Conservation (phyloP, 202 grass and related monocot species). For the Zizania palustris region DNA sequence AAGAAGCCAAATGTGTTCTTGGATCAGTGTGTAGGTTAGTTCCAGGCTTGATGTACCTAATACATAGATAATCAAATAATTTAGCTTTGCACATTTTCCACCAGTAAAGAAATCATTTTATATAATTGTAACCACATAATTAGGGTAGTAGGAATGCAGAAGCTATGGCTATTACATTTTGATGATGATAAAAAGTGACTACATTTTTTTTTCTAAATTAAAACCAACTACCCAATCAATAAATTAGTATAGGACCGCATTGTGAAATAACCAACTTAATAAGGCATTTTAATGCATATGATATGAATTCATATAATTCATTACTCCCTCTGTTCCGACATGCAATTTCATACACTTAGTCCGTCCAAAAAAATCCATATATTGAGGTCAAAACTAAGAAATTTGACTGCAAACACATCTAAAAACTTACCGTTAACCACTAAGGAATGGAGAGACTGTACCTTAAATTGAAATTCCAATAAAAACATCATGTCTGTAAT, state of each 20-base stretch:
- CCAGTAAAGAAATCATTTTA: neutral
- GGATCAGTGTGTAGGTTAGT: constrained; percentile 41
- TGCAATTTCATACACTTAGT: neutral
- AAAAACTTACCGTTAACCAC: neutral
- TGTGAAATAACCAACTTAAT: no score
- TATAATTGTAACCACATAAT: constrained; percentile 4
- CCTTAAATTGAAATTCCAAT: neutral
- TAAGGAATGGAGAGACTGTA: neutral
- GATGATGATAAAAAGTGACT: neutral
- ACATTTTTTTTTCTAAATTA: neutral
- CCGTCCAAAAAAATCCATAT: neutral
- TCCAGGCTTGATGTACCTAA: constrained; percentile 58
- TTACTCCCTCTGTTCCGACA: neutral
- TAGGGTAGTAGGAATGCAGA: neutral
- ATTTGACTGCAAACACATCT: neutral
- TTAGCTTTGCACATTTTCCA: constrained; percentile 16
- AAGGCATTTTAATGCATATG: neutral
- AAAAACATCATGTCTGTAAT: neutral
- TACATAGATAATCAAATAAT: neutral
- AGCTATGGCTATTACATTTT: neutral
- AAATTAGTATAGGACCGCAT: neutral
- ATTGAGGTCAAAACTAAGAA: neutral
- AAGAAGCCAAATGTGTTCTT: constrained; percentile 53
- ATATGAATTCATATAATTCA: neutral
- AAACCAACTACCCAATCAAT: neutral